Conservation (phyloP, 2,329 filamentous ascomycete species). For the Monilinia fructicola region DNA sequence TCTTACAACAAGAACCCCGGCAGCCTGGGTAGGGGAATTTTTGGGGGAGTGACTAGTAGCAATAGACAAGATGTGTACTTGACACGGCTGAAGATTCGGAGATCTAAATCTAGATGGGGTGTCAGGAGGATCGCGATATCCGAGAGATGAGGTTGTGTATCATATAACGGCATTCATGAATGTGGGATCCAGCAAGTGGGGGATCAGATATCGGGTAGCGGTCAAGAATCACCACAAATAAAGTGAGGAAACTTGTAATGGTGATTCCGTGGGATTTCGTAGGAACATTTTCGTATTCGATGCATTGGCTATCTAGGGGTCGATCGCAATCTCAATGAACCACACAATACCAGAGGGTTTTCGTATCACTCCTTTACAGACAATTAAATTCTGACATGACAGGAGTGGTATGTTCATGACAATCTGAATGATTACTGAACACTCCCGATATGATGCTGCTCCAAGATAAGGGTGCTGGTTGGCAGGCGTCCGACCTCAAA, state of each 20-base stretch:
- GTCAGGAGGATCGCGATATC: slow-evolving; percentile 15
- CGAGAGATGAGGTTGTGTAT: slow-evolving; percentile 3
- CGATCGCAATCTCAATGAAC: slow-evolving; percentile 11
- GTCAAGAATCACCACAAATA: slow-evolving; percentile 3
- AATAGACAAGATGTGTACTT: slow-evolving; percentile 7
- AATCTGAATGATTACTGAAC: slow-evolving; percentile 14
- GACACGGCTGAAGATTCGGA: slow-evolving; percentile 13
- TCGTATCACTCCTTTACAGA: not conserved
- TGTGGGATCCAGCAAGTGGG: not conserved
- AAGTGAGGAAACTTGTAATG: not conserved
- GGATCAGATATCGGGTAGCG: slow-evolving; percentile 6
- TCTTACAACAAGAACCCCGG: not conserved
- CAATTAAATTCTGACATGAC: slow-evolving; percentile 5
- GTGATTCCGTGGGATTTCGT: not conserved
- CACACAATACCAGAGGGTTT: not conserved
- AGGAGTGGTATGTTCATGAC: not conserved
- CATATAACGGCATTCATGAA: slow-evolving; percentile 16
- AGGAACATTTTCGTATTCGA: slow-evolving; percentile 15
- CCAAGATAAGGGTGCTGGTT: not conserved
- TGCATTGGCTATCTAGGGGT: slow-evolving; percentile 9
- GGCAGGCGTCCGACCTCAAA: not conserved
- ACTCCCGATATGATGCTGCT: not conserved
- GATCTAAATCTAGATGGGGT: slow-evolving; percentile 20
- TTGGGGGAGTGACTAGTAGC: not conserved
- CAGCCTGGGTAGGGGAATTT: not conserved